Evolutionary conservation across 371 early-diverging fungal genomes (phyloP).

Genomic region (Basidiobolus heterosporus): DNA sequence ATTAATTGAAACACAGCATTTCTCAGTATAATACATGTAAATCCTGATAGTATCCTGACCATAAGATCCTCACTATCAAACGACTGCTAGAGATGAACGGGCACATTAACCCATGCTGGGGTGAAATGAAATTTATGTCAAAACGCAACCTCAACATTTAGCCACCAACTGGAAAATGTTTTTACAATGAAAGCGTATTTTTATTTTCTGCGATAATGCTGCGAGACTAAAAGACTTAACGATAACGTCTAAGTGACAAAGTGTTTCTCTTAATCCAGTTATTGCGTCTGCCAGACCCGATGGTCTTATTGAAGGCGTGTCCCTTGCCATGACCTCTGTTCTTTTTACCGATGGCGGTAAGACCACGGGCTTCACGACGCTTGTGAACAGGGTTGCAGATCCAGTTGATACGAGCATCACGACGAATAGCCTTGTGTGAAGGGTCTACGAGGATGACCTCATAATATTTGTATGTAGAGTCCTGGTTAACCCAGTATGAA

Average conservation of each 20-base stretch:
- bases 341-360: slow-evolving; percentile 94
- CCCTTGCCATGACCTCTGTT: slow-evolving; percentile 97
- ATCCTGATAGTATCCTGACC: no score
- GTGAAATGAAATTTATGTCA: no score
- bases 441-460: slow-evolving; percentile 98
- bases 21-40: no score
- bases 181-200: neutral
- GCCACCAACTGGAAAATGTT: no score
- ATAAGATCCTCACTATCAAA: no score
- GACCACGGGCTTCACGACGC: slow-evolving; percentile 95
- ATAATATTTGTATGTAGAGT: slow-evolving; percentile 95
- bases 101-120: no score
- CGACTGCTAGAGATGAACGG: no score
- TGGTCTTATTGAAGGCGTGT: slow-evolving; percentile 93
- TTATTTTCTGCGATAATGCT: neutral
- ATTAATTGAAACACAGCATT: no score
- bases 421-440: slow-evolving; percentile 89
- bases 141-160: no score
- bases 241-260: slow-evolving; percentile 64
- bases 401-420: slow-evolving; percentile 98
- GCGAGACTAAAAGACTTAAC: slow-evolving; percentile 33
- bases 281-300: slow-evolving; percentile 83
- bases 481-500: slow-evolving; percentile 99
- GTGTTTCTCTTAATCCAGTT: slow-evolving; percentile 64
- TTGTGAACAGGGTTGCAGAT: slow-evolving; percentile 93